A percentile compares a stretch with the other conserved stretches of the same genome.
Conservation (phyloP, 2,329 filamentous ascomycete species). For the Penicillium nordicum region DNA sequence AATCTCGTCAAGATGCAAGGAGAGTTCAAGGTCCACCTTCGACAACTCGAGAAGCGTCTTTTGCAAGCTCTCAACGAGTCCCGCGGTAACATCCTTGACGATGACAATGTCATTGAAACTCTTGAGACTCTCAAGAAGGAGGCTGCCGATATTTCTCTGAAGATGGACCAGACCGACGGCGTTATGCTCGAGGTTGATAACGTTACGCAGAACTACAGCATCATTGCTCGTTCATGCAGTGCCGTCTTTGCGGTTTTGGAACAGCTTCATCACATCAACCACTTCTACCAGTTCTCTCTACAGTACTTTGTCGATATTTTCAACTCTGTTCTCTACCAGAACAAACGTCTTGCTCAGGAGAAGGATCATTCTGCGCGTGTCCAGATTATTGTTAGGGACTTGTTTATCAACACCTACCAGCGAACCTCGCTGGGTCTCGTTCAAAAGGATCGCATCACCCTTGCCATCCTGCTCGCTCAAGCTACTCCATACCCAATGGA, state of each 20-base stretch:
- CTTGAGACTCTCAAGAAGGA: constrained; percentile 97
- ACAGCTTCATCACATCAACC: constrained; percentile 95
- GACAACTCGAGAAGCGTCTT: constrained; percentile 89
- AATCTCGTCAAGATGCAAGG: constrained; percentile 98
- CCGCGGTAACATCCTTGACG: constrained; percentile 94
- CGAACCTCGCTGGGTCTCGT: constrained; percentile 89
- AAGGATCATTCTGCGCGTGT: constrained; percentile 75
- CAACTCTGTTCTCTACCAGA: constrained; percentile 80
- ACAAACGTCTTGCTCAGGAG: constrained; percentile 67
- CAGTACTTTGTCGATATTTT: constrained; percentile 99
- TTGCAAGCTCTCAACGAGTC: constrained; percentile 96
- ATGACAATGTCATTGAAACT: constrained; percentile 97
- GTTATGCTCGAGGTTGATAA: constrained; percentile 98
- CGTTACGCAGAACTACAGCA: constrained; percentile 89
- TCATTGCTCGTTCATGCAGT: constrained; percentile 91
- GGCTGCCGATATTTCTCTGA: constrained; percentile 89
- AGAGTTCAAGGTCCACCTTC: constrained; percentile 97
- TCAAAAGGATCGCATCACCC: constrained; percentile 89
- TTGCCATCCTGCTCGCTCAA: constrained; percentile 92
- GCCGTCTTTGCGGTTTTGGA: constrained; percentile 96
- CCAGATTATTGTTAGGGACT: constrained; percentile 83
- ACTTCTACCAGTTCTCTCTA: constrained; percentile 98
- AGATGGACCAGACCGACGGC: constrained; percentile 94
- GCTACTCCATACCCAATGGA: constrained; percentile 97
- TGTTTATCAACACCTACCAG: constrained; percentile 89